Evolutionary conservation across 2,329 filamentous ascomycete genomes (phyloP).

Genomic region (Chaetomiaceae sp.): DNA sequence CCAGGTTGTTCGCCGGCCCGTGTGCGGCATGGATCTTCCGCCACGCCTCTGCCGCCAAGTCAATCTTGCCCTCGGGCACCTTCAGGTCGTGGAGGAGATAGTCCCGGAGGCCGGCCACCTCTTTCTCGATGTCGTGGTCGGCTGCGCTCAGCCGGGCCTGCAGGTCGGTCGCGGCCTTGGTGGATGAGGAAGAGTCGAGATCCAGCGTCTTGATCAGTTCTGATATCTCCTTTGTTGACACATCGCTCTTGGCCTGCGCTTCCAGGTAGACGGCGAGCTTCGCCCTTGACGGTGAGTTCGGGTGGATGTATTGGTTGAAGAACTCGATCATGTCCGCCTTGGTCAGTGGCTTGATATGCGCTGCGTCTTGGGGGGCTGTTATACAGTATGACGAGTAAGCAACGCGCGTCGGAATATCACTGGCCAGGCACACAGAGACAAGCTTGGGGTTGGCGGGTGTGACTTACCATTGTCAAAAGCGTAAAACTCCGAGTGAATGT

Average conservation of each 20-base stretch:
- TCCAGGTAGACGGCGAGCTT: constrained; percentile 81
- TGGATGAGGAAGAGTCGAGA: constrained; percentile 31
- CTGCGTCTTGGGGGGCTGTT: constrained; percentile 69
- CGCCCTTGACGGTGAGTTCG: constrained; percentile 66
- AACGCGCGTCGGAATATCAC: background rate
- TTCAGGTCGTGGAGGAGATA: constrained; percentile 47
- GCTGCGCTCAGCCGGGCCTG: constrained; percentile 33
- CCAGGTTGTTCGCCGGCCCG: constrained; percentile 22
- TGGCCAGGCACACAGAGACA: background rate
- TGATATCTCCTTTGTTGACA: constrained; percentile 38
- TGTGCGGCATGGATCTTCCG: constrained; percentile 33
- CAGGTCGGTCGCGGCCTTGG: constrained; percentile 32
- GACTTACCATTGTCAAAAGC: constrained; percentile 79
- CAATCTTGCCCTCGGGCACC: constrained; percentile 45
- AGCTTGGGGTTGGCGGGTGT: too few relatives aligned
- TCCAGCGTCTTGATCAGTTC: constrained; percentile 36
- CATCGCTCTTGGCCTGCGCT: constrained; percentile 59
- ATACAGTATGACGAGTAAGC: background rate
- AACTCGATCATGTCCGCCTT: constrained; percentile 78
- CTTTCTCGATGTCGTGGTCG: constrained; percentile 42
- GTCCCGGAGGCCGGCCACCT: constrained; percentile 45
- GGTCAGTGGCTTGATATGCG: constrained; percentile 65
- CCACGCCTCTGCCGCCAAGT: constrained; percentile 37
- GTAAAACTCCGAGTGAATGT: constrained; percentile 80
- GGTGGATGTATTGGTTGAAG: constrained; percentile 70